A percentile compares a stretch with the other conserved stretches of the same genome.
These are phyloP conservation scores for Corniculantispora saksenae DNA, from an alignment of 2,329 filamentous ascomycete species.

Conservation along the genomic window DNA sequence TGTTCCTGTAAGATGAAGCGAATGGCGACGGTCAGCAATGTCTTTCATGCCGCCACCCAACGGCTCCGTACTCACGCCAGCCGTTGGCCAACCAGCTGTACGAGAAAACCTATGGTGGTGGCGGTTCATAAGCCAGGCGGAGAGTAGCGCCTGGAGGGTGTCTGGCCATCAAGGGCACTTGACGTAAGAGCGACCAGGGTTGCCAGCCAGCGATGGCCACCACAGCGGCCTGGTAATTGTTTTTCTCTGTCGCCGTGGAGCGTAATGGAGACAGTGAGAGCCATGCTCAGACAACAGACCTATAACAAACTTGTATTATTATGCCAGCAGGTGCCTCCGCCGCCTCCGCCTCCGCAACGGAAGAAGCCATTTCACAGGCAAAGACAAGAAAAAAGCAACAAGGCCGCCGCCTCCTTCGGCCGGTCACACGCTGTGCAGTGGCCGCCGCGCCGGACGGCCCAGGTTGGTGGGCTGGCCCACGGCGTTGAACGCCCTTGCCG, in stretches of 20 bases:
- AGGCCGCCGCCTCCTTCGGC: neutral
- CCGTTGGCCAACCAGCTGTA: constrained; percentile 1
- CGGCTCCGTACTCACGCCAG: neutral
- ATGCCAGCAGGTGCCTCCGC: neutral
- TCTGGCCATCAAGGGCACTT: constrained; percentile 6
- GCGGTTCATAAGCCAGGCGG: constrained; percentile 9
- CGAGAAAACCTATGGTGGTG: constrained; percentile 1
- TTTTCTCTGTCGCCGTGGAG: neutral
- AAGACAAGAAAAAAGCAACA: neutral
- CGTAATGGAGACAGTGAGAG: neutral
- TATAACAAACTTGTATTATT: neutral
- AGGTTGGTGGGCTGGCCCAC: neutral
- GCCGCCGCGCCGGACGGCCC: constrained; percentile 6
- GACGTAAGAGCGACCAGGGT: neutral
- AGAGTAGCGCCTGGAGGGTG: constrained; percentile 10
- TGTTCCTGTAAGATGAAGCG: neutral
- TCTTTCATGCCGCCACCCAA: constrained; percentile 2
- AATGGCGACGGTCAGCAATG: neutral
- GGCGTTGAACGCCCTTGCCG: constrained; percentile 11
- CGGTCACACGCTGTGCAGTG: neutral
- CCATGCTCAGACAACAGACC: neutral
- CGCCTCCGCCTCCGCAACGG: neutral
- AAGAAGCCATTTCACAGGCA: constrained; percentile 7
- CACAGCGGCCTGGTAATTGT: neutral
- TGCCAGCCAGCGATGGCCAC: neutral